Evolutionary conservation across 371 early-diverging fungal species (phyloP).

Genomic region (Haplosporangium sp.): DNA sequence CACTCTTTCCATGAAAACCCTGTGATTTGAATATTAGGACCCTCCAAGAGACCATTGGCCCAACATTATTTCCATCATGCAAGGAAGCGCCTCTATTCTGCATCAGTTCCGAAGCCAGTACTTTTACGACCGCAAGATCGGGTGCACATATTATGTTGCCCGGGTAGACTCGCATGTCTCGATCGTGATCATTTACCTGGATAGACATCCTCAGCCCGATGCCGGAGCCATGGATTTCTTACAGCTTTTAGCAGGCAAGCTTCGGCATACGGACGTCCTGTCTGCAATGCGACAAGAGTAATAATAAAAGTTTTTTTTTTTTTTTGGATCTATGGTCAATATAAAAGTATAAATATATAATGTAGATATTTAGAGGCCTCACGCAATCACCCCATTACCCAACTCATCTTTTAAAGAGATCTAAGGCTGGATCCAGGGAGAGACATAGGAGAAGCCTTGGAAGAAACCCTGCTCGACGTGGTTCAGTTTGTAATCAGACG

Average conservation of each 20-base stretch:
- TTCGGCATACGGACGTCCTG: constrained; percentile 45
- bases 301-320: background rate
- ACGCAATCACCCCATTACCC: background rate
- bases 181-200: constrained; percentile 67
- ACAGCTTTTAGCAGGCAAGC: constrained; percentile 46
- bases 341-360: constrained; percentile 5
- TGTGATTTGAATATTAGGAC: constrained; percentile 48
- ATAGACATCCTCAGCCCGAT: constrained; percentile 65
- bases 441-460: constrained; percentile 49
- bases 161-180: constrained; percentile 69
- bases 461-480: constrained; percentile 47
- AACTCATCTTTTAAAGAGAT: background rate
- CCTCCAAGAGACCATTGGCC: constrained; percentile 71
- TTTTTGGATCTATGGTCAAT: background rate
- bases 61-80: constrained; percentile 72
- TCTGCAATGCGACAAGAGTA: constrained; percentile 33
- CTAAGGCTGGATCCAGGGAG: constrained; percentile 43
- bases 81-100: constrained; percentile 61
- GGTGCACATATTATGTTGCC: constrained; percentile 69
- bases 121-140: constrained; percentile 67
- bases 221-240: constrained; percentile 65
- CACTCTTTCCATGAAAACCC: background rate
- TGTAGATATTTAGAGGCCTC: background rate
- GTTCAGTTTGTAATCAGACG: constrained; percentile 47
- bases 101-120: constrained; percentile 57